Evolutionary conservation across 441 rosid genomes (phyloP).

Genomic region (Brassica balearica): DNA sequence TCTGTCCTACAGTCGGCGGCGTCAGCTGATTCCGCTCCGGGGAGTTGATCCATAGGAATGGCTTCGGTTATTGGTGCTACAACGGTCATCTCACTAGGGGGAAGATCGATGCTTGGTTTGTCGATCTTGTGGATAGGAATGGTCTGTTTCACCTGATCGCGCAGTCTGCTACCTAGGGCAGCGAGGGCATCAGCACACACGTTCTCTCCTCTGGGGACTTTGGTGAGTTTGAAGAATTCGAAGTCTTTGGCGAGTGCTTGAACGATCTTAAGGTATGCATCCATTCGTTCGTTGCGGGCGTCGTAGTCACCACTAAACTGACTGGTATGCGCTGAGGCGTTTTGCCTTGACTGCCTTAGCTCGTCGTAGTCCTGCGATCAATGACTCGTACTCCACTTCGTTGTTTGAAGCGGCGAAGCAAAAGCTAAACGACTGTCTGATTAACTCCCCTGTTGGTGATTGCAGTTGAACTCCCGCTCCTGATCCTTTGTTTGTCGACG

Average conservation of each 20-base stretch:
- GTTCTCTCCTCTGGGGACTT: background rate
- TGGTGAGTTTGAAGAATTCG: background rate
- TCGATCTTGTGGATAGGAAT: background rate
- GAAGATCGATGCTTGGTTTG: background rate
- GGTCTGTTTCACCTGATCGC: background rate
- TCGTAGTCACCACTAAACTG: too few relatives aligned
- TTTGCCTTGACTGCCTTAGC: background rate
- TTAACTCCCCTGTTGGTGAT: background rate
- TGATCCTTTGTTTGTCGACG: background rate
- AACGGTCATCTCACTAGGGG: too few relatives aligned
- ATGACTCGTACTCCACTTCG: background rate
- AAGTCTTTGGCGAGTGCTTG: background rate
- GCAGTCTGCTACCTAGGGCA: background rate
- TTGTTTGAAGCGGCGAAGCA: background rate
- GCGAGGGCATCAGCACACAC: background rate
- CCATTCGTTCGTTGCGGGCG: background rate
- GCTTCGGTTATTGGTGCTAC: too few relatives aligned
- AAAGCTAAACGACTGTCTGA: background rate
- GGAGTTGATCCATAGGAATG: too few relatives aligned
- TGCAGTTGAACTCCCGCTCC: background rate
- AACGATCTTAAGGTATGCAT: background rate
- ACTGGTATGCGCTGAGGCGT: background rate
- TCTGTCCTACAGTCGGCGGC: too few relatives aligned
- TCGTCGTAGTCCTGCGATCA: background rate
- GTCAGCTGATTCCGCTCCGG: too few relatives aligned